Percentiles rank a stretch among this genome's conserved stretches.
Evolutionary conservation across 2,329 filamentous ascomycete species (phyloP).

Genomic region (Epichloe gansuensis): DNA sequence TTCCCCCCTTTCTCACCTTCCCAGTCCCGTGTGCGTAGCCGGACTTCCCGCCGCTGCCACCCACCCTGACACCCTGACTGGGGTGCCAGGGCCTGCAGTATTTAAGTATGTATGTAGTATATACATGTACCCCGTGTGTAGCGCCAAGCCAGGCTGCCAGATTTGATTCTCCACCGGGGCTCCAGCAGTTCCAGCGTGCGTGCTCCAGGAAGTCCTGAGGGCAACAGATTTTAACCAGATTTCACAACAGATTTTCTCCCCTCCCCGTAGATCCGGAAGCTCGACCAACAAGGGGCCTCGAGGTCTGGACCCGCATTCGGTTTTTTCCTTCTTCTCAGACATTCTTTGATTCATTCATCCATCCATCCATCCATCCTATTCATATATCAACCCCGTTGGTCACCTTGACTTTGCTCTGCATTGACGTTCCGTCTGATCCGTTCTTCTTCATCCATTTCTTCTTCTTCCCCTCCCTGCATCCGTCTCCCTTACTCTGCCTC

Average conservation of each 20-base stretch:
- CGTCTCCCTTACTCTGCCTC: too few relatives aligned
- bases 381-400: conserved; percentile 1
- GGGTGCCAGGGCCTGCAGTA: not conserved
- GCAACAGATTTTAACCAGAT: too few relatives aligned
- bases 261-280: not conserved
- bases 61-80: not conserved
- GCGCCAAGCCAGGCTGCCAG: conserved; percentile 3
- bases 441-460: not conserved
- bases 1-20: not conserved
- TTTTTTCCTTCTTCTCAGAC: not conserved
- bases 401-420: not conserved
- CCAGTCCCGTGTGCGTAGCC: not conserved
- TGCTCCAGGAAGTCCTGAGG: not conserved
- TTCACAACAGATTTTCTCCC: too few relatives aligned
- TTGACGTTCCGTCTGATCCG: not conserved
- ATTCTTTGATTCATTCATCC: not conserved
- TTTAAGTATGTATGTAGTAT: too few relatives aligned
- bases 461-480: not conserved
- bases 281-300: not conserved
- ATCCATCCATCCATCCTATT: not conserved
- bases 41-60: not conserved
- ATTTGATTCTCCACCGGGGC: conserved; percentile 3
- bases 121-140: not conserved
- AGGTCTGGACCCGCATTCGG: not conserved
- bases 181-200: not conserved